Evolutionary conservation across 148 eudicot species (phyloP), one percentile per base, ranked within the genome.

Genomic region (Spergularia bocconei): DNA sequence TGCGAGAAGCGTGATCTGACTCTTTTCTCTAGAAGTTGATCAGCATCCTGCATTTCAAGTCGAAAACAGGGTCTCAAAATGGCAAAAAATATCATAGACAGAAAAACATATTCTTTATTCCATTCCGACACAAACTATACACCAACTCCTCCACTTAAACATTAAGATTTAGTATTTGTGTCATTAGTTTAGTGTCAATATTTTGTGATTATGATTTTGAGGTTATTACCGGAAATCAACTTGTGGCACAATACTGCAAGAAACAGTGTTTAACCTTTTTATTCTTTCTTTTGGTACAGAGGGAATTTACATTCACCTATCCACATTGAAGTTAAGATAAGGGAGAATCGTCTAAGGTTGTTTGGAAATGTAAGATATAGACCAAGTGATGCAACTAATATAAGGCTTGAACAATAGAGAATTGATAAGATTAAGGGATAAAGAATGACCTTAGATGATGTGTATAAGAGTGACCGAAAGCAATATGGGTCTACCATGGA

Each of bases 1-100:
- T 95, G 98, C 76, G 98, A 92, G 84, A 95, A 95, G 68, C 97
- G 98, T 81, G 97, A 95, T 78, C 97, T 85, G 65, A 95, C 97
- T 89, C 98, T 86, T 84, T 95, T 95, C 71, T 95, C 97, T 86
- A 95, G 78, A 65, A 95, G 97, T 84, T 92, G 97, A 84, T 95
- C 97, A 79, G 98, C 98, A 82, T 95, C 98, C 98, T 95, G 86
- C 81, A 86, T 41, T 11, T 33, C 13, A 13, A 52, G 66, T 70
- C 5, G 66, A 54, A 69, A 20, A 55, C n/a, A 38, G 52, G 68
- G 20, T 44, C 53, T 74, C 20, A 16, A 48, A 15, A 33, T 19
- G 51, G 16, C n/a, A 1, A 29, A 29, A 23, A 36, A 33, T 55
- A 55, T 16, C 29, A 56, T 56, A 33, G 17, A 14, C 7, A 29